A percentile compares a stretch with the other conserved stretches of the same genome.
These are phyloP conservation scores for Malassezia equina DNA, from an alignment of 1,284 basidiomycete genomes.

Conservation along the genomic window DNA sequence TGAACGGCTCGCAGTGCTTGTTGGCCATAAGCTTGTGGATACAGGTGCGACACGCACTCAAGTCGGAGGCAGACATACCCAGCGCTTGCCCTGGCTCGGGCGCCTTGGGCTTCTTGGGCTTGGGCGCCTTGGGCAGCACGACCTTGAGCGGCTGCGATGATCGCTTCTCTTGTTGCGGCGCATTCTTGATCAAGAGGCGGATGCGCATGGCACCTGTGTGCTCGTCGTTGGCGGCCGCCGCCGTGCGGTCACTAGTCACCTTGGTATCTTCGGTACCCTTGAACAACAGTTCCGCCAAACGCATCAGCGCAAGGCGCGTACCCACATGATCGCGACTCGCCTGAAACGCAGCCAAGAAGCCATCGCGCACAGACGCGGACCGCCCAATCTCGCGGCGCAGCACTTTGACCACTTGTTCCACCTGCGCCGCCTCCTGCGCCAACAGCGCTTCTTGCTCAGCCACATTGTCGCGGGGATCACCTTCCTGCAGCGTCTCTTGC, in stretches of 20 bases:
- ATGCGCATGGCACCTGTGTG: constrained; percentile 13
- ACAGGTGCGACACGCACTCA: constrained; percentile 67
- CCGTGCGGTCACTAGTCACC: constrained; percentile 28
- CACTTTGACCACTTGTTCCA: constrained; percentile 49
- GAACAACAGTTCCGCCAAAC: constrained; percentile 80
- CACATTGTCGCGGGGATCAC: constrained; percentile 10
- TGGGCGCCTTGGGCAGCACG: constrained; percentile 25
- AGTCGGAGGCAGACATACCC: constrained; percentile 71
- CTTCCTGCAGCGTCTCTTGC: constrained; percentile 28
- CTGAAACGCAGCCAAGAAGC: constrained; percentile 38
- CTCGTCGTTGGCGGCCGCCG: constrained; percentile 33
- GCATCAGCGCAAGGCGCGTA: constrained; percentile 73
- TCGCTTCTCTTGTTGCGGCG: constrained; percentile 24
- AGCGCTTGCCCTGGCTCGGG: constrained; percentile 55
- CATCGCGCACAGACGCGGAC: constrained; percentile 42
- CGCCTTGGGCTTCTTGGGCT: constrained; percentile 46
- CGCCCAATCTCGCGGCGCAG: constrained; percentile 44
- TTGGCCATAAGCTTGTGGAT: constrained; percentile 62
- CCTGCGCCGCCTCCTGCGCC: constrained; percentile 51
- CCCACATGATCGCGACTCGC: constrained; percentile 56
- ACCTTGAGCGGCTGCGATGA: constrained; percentile 9
- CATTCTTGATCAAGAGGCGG: constrained; percentile 30
- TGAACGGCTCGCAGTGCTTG: constrained; percentile 64
- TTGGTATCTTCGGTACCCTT: constrained; percentile 53
- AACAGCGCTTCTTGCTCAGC: constrained; percentile 13